These are phyloP conservation scores for Panicum hallii DNA, from an alignment of 202 grass and related monocot genomes.

Conservation along the genomic window DNA sequence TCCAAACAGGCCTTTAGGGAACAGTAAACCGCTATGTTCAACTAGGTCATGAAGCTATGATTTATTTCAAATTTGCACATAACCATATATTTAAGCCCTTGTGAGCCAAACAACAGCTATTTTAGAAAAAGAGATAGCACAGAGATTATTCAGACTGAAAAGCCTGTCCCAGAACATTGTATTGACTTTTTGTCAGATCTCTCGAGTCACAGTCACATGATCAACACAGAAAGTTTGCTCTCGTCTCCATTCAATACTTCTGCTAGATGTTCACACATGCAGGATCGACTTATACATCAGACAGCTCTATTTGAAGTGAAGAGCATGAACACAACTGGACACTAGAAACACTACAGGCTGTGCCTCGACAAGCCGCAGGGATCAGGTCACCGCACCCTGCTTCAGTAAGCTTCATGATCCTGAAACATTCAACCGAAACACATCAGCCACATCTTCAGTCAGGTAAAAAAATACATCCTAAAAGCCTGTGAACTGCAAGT, in stretches of 20 bases:
- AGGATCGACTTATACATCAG: neutral
- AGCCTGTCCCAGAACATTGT: neutral
- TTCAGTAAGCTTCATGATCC: slow-evolving; percentile 53
- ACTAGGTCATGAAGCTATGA: neutral
- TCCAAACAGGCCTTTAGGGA: neutral
- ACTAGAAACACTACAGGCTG: slow-evolving; percentile 24
- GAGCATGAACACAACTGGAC: slow-evolving; percentile 8
- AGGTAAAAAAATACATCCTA: neutral
- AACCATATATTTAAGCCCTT: neutral
- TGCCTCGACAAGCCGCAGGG: neutral
- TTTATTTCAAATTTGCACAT: neutral
- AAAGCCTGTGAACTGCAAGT: neutral
- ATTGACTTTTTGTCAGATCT: neutral
- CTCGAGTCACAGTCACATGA: neutral
- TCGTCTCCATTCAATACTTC: slow-evolving; percentile 3
- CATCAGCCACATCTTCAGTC: neutral
- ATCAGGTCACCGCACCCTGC: neutral
- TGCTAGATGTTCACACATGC: slow-evolving; percentile 18
- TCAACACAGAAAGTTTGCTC: neutral
- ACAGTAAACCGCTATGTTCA: neutral
- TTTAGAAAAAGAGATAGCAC: neutral
- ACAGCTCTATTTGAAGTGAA: neutral
- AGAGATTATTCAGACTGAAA: neutral
- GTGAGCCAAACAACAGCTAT: neutral
- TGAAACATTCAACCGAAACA: slow-evolving; percentile 14